phyloP scores from a whole-genome alignment of 768 basidiomycete species.

The Leccinum incarnatum region DNA sequence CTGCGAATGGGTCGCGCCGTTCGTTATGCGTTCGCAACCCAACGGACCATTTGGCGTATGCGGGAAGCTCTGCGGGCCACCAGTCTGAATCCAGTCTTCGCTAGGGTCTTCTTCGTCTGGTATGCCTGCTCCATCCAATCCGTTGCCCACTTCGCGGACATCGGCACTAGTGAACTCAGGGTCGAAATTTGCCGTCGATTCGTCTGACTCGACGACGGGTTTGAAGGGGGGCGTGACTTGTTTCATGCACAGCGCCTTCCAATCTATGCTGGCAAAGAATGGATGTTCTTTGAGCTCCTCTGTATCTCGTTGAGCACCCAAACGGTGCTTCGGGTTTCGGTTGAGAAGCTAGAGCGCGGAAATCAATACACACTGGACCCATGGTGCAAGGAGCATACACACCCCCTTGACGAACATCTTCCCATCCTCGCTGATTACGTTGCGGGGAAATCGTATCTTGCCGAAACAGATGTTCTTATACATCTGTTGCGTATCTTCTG shows the following conservation, averaged over 20 bases:
- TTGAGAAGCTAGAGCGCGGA: slow-evolving; percentile 74
- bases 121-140: slow-evolving; percentile 42
- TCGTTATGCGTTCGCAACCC: slow-evolving; percentile 50
- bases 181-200: slow-evolving; percentile 97
- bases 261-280: slow-evolving; percentile 92
- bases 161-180: slow-evolving; percentile 96
- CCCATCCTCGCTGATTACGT: slow-evolving; percentile 95
- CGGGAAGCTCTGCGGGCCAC: slow-evolving; percentile 28
- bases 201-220: slow-evolving; percentile 96
- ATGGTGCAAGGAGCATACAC: slow-evolving; percentile 36
- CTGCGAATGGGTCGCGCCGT: slow-evolving; percentile 9
- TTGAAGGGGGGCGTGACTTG: slow-evolving; percentile 98
- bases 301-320: slow-evolving; percentile 88
- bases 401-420: slow-evolving; percentile 99
- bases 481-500: slow-evolving; percentile 99
- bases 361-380: slow-evolving; percentile 15
- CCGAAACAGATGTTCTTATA: slow-evolving; percentile 99
- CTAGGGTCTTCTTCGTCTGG: slow-evolving; percentile 65
- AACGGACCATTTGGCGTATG: slow-evolving; percentile 79
- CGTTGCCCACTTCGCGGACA: slow-evolving; percentile 66
- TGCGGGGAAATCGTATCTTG: slow-evolving; percentile 96
- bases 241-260: slow-evolving; percentile 81
- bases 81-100: slow-evolving; percentile 50
- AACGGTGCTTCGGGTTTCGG: slow-evolving; percentile 95
- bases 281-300: slow-evolving; percentile 94